Evolutionary conservation across 2,329 filamentous ascomycete species (phyloP), one percentile per base, ranked within the genome.

Genomic region (Sporothrix euskadiensis): DNA sequence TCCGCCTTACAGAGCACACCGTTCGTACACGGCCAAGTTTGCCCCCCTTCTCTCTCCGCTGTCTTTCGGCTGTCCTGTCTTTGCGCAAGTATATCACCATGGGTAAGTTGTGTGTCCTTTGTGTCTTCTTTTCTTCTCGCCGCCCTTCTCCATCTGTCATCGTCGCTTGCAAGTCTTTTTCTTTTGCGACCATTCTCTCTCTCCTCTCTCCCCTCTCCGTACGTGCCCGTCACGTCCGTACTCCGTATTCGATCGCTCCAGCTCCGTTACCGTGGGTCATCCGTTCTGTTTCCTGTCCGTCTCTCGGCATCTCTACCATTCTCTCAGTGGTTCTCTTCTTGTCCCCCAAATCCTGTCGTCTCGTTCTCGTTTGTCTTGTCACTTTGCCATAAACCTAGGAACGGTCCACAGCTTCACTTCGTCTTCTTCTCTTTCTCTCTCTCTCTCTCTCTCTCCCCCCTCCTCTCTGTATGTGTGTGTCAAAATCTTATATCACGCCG

Each of bases 1-100:
- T 56, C 71, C 57, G 59, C 35, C 71, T 72, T 44, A 32, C 44
- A 57, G 66, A 69, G 66, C 47, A 52, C 47, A 22, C 44, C 44
- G 69, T 69, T 61, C 22, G 32, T 47, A 10, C n/a, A 73, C 71
- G 71, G 71, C 71, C 39, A 73, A 59, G 71, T 39, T 52, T 72
- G 32, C 61, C 63, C 71, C 71, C 22, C 44, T 56, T 44, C 63
- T 49, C 66, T 35, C 66, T 35, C 30, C 26, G 41, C 41, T 68
- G 63, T 14, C 47, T 44, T 49, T 49, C 63, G 41, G n/a, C 63
- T 49, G 39, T 66, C 44, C 63, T 49, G 39, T 66, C 44, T 54
- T 22, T 68, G 26, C 26, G 16, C 57, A 68, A 56, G 39, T 59
- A 41, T 74, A 69, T 75, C 71, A 71, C 30, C 52, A 71, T 71